Evolutionary conservation across 768 basidiomycete species (phyloP), one percentile per base, ranked within the genome.

Genomic region (Suillus fuscotomentosus): DNA sequence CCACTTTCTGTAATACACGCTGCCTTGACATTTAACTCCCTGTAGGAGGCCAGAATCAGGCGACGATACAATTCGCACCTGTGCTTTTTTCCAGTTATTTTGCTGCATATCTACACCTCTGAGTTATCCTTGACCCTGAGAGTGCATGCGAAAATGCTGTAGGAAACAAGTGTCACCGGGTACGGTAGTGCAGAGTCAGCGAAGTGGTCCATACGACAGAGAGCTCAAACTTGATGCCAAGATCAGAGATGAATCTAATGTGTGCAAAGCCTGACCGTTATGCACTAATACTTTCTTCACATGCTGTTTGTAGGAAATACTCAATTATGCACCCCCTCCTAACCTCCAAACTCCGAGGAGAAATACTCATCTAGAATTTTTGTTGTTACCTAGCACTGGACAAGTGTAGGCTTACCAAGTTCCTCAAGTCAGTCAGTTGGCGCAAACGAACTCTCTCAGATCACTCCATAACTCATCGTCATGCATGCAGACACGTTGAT

Each of bases 281-380:
- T 38, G 6, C 50, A 38, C 36, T 31, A 10, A 54, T 55, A 7
- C 50, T n/a, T n/a, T n/a, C 38, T 22, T 39, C 22, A 57, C 24
- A 57, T 17, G 22, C 63, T 22, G 13, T 60, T 43, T 41, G 0
- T 67, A 98, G 95, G 87, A 89, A 66, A 94, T 99, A 54, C 85
- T 99, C 60, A 88, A 88, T 57, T 95, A 98, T 68, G 89, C 96
- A 1, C 97, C 31, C 97, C 0, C 91, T n/a, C n/a, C 65, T 92
- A 90, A 63, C 82, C 85, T 11, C 81, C 99, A 9, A 92, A 87
- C 3, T 88, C 94, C 0, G 92, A 95, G 71, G 97, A 99, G 77
- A 97, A 97, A 72, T 97, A 99, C 69, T 80, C n/a, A 89, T 99
- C 45, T 99, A 97, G 97, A 96, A 97, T 75, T 99, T 97, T 83